Base-by-base conservation (phyloP, 257 asterid genomes). In the Solanum neorickii region DNA sequence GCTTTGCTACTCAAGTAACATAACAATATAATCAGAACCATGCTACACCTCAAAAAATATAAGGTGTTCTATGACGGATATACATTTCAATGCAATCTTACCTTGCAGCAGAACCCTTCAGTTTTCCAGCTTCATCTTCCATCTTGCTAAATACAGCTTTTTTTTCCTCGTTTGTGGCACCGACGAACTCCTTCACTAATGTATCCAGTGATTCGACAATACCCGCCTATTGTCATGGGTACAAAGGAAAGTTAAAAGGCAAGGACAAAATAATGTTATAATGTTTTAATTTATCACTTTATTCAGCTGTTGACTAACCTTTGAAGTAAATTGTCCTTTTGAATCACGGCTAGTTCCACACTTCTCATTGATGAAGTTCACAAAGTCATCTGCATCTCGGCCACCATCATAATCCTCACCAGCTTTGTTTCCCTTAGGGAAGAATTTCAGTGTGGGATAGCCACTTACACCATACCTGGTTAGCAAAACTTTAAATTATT, bases 321-420 rank as follows among this genome's bases (percentile, higher is more conserved):
- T 86, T 87, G 95, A 91, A 68, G 96, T 94, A 83, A 91, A 88
- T 83, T 95, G 98, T 83, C 99, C 99, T 20, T 94, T 92, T 29
- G 94, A 88, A 90, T 95, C 98, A 80, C 98, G 98, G 91, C 93
- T 94, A 86, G 98, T 95, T 87, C 98, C 98, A 89, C 89, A 90
- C 87, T 94, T 97, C 92, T 94, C 98, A 84, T 97, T 97, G 89
- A 95, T 95, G 88, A 97, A 97, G 35, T 92, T 89, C 84, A 97
- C 96, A 82, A 97, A 94, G 89, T 93, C 99, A 35, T 92, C 94
- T 27, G 91, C 42, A 52, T 93, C 94, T 86, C 93, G 90, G 65
- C 96, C 95, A 85, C 93, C 99, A 12, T 95, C 98, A 91, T 93
- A 95, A 87, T 94, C 97, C 91, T 95, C 99, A 91, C 99, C 99